Evolutionary conservation across 2,329 filamentous ascomycete genomes (phyloP), one percentile per base, ranked within the genome.

Genomic region (Spiromastix sp.): DNA sequence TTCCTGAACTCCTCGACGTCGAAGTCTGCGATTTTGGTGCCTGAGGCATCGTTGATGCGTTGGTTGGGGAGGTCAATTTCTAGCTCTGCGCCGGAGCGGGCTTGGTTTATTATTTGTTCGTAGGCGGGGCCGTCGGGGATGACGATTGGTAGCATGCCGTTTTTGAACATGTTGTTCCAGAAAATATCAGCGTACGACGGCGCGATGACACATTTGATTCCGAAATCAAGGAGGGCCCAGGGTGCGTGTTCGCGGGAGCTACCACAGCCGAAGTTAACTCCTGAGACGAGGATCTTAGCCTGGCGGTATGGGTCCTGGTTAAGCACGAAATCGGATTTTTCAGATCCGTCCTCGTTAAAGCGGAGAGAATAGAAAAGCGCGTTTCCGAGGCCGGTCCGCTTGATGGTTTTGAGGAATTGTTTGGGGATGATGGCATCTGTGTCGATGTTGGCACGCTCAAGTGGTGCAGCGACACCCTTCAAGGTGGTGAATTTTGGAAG

Each of bases 151-250:
- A 96, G 70, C 91, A 96, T 96, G 67, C 89, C 89, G 68, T 98
- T 98, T 74, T 98, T 96, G 75, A 95, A 96, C n/a, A 83, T 91
- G 71, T 98, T 98, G 76, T 94, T 95, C 76, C 89, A 93, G 77
- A 95, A 95, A 61, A 98, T 98, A 55, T 93, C 85, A 39, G 81
- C 83, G 48, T 75, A 84, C 1, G 82, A 87, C 1, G 85, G 85
- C 1, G 89, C 91, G 48, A 96, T 93, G 52, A 96, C 72, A 58
- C 81, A 89, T 56, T 81, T 85, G 66, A 98, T 94, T 48, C 91
- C 91, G 50, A 96, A 96, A 64, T 96, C 91, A 38, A 93, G 78
- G 16, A 96, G 74, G 4, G 91, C 89, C 91, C 91, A 96, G 1
- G 91, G 91, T 2, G 91, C 91, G 66, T 96, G 91, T 64, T 96